Evolutionary conservation across 306 rosid species (phyloP), one percentile per base, ranked within the genome.

Genomic region (Casuarina glauca): DNA sequence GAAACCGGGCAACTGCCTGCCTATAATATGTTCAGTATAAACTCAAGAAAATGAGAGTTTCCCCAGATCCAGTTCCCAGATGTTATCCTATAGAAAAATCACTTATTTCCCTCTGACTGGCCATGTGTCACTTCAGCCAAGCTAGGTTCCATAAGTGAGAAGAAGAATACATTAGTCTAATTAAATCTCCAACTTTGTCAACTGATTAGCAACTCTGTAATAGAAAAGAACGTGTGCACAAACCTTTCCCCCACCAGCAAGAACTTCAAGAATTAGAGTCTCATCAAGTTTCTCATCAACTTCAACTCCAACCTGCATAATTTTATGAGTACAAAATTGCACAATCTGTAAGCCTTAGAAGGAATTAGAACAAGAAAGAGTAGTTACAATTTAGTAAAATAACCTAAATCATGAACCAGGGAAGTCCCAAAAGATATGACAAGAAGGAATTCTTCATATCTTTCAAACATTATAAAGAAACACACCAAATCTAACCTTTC

Each of bases 231-330:
- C 68, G 38, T 57, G 54, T 12, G 55, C 39, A 86, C 89, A 76
- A 75, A 95, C 99, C 97, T 93, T 93, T 62, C 97, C 99, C 50
- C 99, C 97, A 61, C 86, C 90, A 10, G 94, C 99, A 89, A 88
- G 91, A 82, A 90, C 79, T 75, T 88, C 97, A 67, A 95, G 93
- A 83, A 93, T 87, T 72, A 88, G 88, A 81, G 82, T 76, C 86
- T 95, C 99, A 0, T 87, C 87, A 74, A 69, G 88, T 74, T 87
- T 87, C 74, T 78, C 90, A 70, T 81, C 86, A 79, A 42, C 60
- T 60, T 81, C 68, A 71, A 86, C 88, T 81, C 88, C 91, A 35
- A 50, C 78, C 98, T 95, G 88, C 80, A 83, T 71, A 85, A 75
- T 74, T 20, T 82, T 63, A 74, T 51, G 35, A 69, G 45, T 39